Evolutionary conservation across 192 early-diverging fungal genomes (phyloP), one percentile per base, ranked within the genome.

Genomic region (Dispira parvispora): DNA sequence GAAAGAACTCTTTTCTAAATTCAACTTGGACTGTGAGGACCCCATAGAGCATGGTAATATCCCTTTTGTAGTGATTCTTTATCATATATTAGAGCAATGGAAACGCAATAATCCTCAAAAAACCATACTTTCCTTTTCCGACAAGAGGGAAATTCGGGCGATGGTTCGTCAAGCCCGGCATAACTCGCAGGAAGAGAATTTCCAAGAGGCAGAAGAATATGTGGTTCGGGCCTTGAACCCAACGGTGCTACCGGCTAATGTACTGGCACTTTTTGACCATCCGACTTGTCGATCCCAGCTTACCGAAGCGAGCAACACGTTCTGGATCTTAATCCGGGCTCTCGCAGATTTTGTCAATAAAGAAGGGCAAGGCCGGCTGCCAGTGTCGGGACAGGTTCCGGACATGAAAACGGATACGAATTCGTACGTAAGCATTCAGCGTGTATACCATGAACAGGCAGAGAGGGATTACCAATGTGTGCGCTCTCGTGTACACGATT

Each of bases 341-440:
- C 70, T 91, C 20, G 73, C 80, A 52, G 80, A 89, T 21, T 98
- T 94, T 73, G 78, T 91, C 12, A 73, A 76, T 26, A 79, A 83
- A 47, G 82, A 90, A 63, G 76, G 83, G 1, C 62, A 74, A 23
- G 88, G 89, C 8, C 68, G 71, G 49, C 75, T 98, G 32, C 96
- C 96, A 0, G 69, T 93, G 14, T 79, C 87, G 1, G 96, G 96
- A 8, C 71, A 74, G 23, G 80, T 98, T 21, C 94, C 96, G 0
- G 96, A 98, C 71, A 98, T 98, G 96, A 96, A 98, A 69, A 80
- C 96, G 8, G 89, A 98, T 66, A 96, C 94, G 1, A 78, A 79
- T 25, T 82, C 84, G 44, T 98, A 87, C 69, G 83, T 98, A 18
- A 70, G 67, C 10, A 72, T 98, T 56, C 92, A 95, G 70, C 32